Evolutionary conservation across 192 early-diverging fungal genomes (phyloP).

Genomic region (Backusella sp.): DNA sequence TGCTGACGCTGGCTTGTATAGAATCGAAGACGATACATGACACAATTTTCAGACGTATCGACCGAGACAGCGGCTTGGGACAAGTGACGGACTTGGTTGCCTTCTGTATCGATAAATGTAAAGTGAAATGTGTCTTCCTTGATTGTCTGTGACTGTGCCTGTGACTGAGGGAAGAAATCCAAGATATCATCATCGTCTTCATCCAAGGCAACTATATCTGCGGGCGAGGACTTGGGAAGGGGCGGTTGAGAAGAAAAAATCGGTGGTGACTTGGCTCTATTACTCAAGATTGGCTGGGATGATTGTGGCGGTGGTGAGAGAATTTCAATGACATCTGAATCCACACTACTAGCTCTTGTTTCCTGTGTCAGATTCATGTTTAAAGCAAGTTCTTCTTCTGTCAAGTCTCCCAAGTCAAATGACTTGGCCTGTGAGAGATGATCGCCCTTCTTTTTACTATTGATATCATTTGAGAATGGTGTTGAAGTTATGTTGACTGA

Average conservation of each 20-base stretch:
- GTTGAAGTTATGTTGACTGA: not conserved
- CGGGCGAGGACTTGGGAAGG: not conserved
- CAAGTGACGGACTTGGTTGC: not conserved
- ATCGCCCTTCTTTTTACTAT: not conserved
- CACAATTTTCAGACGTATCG: not conserved
- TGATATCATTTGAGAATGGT: not conserved
- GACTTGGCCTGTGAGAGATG: not conserved
- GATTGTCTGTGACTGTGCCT: not conserved
- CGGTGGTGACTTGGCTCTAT: not conserved
- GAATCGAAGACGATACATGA: slow-evolving; percentile 2
- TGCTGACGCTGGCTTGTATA: not conserved
- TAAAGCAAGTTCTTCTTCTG: not conserved
- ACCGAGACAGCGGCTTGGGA: slow-evolving; percentile 13
- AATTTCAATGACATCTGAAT: slow-evolving; percentile 1
- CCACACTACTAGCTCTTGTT: not conserved
- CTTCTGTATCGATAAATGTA: slow-evolving; percentile 17
- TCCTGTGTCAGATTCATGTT: not conserved
- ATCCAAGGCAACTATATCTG: not conserved
- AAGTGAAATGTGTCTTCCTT: slow-evolving; percentile 10
- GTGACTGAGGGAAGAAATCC: not conserved
- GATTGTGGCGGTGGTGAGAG: not conserved
- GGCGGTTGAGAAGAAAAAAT: not conserved
- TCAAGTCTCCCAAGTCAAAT: not conserved
- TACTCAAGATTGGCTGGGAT: not conserved
- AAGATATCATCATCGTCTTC: not conserved